Conservation (phyloP, 352 stramenopile species). For the Globisporangium sylvaticum region DNA sequence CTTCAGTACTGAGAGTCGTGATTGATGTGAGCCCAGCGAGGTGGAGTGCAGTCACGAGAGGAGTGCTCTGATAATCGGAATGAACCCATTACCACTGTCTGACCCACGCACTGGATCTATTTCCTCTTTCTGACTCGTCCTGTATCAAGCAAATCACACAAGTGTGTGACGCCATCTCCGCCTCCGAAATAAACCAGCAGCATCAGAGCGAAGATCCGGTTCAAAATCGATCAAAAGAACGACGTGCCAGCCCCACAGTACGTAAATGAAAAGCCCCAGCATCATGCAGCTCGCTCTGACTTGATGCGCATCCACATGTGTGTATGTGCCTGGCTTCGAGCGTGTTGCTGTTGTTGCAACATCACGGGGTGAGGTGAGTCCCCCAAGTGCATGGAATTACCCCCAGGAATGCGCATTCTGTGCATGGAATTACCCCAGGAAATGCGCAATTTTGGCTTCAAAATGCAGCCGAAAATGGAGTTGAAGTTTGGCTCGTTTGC, state of each 20-base stretch:
- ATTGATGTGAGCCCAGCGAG: background rate
- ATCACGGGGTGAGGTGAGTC: background rate
- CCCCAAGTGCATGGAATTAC: background rate
- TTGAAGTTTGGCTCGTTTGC: conserved; percentile 6
- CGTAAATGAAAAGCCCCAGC: background rate
- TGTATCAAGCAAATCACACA: too few species aligned
- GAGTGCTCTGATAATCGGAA: background rate
- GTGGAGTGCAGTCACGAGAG: background rate
- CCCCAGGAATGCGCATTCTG: background rate
- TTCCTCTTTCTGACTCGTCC: background rate
- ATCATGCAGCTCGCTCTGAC: background rate
- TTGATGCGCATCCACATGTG: background rate
- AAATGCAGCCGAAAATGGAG: background rate
- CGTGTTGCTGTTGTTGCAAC: background rate
- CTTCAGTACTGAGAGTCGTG: too few species aligned
- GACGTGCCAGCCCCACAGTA: background rate
- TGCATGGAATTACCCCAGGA: too few species aligned
- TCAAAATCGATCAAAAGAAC: background rate
- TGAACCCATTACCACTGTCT: background rate
- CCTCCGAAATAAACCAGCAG: background rate
- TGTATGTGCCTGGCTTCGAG: too few species aligned
- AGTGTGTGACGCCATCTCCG: background rate
- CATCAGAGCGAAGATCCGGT: background rate
- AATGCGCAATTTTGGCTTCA: background rate
- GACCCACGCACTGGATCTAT: background rate